These are phyloP conservation scores for Leccinum aurantiacum DNA, from an alignment of 768 basidiomycete genomes.

Conservation along the genomic window DNA sequence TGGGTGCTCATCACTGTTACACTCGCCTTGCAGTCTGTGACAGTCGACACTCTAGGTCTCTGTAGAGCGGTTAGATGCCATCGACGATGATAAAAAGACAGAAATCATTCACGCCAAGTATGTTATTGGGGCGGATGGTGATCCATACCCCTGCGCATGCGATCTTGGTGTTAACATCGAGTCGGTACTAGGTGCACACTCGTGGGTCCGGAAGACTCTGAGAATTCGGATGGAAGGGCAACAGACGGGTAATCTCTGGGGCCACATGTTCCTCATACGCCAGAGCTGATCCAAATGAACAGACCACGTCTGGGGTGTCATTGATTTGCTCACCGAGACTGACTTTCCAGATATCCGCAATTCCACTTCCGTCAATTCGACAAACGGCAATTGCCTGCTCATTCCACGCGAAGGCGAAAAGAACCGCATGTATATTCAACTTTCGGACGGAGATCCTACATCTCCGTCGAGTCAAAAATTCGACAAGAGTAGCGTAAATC, in stretches of 20 bases:
- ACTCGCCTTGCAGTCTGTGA: background rate
- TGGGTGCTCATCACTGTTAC: background rate
- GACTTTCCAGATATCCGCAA: background rate
- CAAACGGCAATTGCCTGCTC: background rate
- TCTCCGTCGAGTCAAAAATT: background rate
- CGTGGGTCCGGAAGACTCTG: background rate
- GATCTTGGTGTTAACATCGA: background rate
- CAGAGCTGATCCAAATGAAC: background rate
- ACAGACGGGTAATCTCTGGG: background rate
- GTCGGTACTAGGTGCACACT: background rate
- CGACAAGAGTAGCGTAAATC: background rate
- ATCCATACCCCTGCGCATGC: background rate
- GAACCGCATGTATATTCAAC: background rate
- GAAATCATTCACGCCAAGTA: background rate
- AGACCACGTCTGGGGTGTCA: background rate
- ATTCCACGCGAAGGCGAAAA: background rate
- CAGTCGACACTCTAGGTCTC: background rate
- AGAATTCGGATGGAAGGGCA: background rate
- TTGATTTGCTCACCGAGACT: background rate
- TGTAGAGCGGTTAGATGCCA: background rate
- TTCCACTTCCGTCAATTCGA: background rate
- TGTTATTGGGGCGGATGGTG: background rate
- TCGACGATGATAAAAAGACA: background rate
- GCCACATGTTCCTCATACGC: background rate
- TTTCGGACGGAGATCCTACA: background rate